Evolutionary conservation across 805 yeast species (phyloP).

Genomic region (Candida ortonii): DNA sequence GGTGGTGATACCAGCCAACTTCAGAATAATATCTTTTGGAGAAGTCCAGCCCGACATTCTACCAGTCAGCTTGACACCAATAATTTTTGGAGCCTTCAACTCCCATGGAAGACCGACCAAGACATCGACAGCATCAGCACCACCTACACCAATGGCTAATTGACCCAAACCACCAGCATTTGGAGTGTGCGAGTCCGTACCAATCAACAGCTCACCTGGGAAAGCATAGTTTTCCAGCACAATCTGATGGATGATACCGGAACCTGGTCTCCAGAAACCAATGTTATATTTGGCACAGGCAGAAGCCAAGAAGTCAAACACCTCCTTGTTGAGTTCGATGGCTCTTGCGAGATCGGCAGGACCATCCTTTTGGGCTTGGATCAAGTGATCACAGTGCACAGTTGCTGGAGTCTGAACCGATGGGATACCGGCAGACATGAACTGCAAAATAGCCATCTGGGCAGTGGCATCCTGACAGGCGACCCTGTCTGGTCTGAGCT

Average conservation of each 20-base stretch:
- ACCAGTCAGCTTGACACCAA: conserved; percentile 94
- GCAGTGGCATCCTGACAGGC: conserved; percentile 99
- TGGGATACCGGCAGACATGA: conserved; percentile 93
- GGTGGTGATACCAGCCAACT: conserved; percentile 87
- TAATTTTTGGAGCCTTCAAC: conserved; percentile 90
- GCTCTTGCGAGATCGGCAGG: conserved; percentile 77
- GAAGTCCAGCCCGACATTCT: conserved; percentile 89
- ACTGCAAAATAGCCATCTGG: conserved; percentile 97
- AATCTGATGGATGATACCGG: conserved; percentile 98
- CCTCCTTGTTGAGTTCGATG: conserved; percentile 85
- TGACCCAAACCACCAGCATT: conserved; percentile 99
- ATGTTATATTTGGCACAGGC: conserved; percentile 95
- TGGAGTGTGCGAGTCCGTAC: conserved; percentile 98
- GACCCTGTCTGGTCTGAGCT: conserved; percentile 94
- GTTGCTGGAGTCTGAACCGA: conserved; percentile 90
- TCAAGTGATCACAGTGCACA: conserved; percentile 96
- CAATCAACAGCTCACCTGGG: conserved; percentile 96
- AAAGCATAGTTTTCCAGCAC: conserved; percentile 95
- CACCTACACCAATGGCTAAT: conserved; percentile 98
- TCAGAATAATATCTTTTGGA: conserved; percentile 94
- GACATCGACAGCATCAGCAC: conserved; percentile 99
- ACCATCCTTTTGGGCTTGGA: conserved; percentile 95
- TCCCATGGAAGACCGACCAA: conserved; percentile 98
- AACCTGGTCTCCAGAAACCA: conserved; percentile 99
- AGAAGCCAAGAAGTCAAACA: conserved; percentile 87